Conservation (phyloP, 225 moss, liverwort and hornwort genomes). For the Pleurozium schreberi region DNA sequence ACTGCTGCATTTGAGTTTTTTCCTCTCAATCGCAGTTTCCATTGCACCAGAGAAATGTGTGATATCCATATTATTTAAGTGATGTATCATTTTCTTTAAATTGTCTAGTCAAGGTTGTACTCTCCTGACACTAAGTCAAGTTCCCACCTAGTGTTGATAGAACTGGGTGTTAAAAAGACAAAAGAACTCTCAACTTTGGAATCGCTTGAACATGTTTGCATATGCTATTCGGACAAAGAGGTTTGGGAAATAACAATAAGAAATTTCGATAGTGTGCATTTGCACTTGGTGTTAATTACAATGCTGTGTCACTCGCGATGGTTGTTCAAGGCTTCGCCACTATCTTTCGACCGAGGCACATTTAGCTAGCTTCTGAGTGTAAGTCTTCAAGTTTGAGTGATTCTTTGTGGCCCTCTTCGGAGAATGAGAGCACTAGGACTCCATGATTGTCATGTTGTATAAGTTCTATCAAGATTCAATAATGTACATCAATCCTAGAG, state of each 20-base stretch:
- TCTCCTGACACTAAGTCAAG: background rate
- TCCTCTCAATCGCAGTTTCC: background rate
- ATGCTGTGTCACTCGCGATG: background rate
- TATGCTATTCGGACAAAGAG: background rate
- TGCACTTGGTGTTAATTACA: background rate
- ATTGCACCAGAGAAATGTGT: background rate
- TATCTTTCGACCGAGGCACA: background rate
- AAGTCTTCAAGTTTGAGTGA: background rate
- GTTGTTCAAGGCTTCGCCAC: too few species aligned
- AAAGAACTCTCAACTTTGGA: background rate
- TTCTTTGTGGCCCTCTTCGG: background rate
- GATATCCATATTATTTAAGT: background rate
- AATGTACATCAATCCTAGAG: background rate
- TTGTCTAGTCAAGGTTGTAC: background rate
- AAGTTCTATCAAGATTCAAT: background rate
- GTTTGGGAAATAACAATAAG: background rate
- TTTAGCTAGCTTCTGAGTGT: background rate
- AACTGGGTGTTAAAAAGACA: background rate
- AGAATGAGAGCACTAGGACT: background rate
- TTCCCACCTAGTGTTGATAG: background rate
- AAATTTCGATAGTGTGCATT: background rate
- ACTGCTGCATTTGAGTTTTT: background rate
- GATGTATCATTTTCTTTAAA: background rate
- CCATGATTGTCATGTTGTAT: background rate
- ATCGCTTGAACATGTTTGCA: background rate